Evolutionary conservation across 805 yeast species (phyloP), one percentile per base, ranked within the genome.

Genomic region (Blastobotrys peoriensis): DNA sequence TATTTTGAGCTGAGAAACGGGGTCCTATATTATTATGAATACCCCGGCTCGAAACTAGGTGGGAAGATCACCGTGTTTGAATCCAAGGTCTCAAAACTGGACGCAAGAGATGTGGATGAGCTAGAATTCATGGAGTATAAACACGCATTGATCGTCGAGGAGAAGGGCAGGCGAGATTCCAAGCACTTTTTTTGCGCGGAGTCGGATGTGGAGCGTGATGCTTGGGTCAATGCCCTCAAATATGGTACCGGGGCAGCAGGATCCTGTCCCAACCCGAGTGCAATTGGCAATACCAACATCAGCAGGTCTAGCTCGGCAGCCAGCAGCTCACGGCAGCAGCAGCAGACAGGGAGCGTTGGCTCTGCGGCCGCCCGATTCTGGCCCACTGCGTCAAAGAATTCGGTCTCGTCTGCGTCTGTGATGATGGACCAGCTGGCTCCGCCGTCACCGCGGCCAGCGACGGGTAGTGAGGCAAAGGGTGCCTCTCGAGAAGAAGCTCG

Each of bases 131-230:
- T 15, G 54, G 56, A 43, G 20, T 52, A 41, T 46, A 63, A 81
- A 42, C 84, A 81, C 61, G 84, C 84, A 0, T 76, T 81, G 52
- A 68, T 78, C 25, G 54, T 72, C 6, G 54, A 56, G 49, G 77
- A 72, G 53, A 69, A 69, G 48, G 33, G 20, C 33, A 21, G 41
- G 9, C 40, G 43, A 8, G 51, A 48, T 22, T 40, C 33, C 16
- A 36, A 51, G 51, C 86, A 82, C 55, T 73, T 76, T 41, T 74
- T 87, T 43, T 86, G 94, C 62, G 83, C 93, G 2, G 95, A 88
- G 59, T 78, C 83, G 5, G 83, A 83, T 37, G 73, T 70, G 21
- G 95, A 87, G 57, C 72, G 91, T 45, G 89, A 83, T 55, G 66
- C 66, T 6, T 85, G 94, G 93, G 75, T 84, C 5, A 70, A 74